A percentile compares a stretch with the other conserved stretches of the same genome.
phyloP scores from a whole-genome alignment of 2,329 filamentous ascomycete species.

The Alternaria sp. region DNA sequence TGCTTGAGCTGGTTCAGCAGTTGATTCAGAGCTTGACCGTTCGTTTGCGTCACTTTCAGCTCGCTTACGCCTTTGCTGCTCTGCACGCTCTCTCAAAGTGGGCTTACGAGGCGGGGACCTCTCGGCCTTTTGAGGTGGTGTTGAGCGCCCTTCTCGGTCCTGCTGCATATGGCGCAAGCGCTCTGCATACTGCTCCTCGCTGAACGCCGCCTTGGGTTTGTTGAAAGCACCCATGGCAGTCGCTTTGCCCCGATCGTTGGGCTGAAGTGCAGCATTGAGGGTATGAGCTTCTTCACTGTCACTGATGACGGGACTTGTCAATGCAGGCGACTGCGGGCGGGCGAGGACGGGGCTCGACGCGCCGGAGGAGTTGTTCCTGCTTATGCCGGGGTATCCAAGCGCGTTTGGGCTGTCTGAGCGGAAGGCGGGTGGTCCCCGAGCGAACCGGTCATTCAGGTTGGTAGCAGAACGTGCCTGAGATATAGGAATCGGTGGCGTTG shows the following conservation, averaged over 20 bases:
- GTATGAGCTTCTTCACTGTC: slow-evolving; percentile 71
- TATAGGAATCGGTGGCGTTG: slow-evolving; percentile 56
- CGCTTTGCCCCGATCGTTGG: slow-evolving; percentile 80
- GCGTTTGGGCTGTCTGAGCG: slow-evolving; percentile 57
- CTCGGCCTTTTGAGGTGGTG: slow-evolving; percentile 17
- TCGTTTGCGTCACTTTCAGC: slow-evolving; percentile 29
- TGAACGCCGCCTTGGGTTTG: slow-evolving; percentile 76
- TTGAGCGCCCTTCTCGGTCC: slow-evolving; percentile 65
- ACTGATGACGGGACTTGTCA: slow-evolving; percentile 71
- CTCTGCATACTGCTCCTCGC: slow-evolving; percentile 84
- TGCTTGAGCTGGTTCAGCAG: slow-evolving; percentile 37
- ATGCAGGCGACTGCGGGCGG: slow-evolving; percentile 58
- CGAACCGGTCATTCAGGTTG: slow-evolving; percentile 56
- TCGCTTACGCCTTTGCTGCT: slow-evolving; percentile 42
- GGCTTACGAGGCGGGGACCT: slow-evolving; percentile 35
- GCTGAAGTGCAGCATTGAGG: slow-evolving; percentile 69
- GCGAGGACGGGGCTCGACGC: slow-evolving; percentile 50
- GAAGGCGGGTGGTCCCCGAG: slow-evolving; percentile 47
- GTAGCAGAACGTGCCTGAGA: slow-evolving; percentile 53
- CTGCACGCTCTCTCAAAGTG: slow-evolving; percentile 43
- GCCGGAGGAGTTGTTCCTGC: slow-evolving; percentile 41
- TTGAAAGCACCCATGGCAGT: slow-evolving; percentile 76
- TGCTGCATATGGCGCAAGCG: slow-evolving; percentile 81
- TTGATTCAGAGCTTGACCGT: slow-evolving; percentile 38
- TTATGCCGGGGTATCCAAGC: slow-evolving; percentile 45